Conservation (phyloP, 2,329 filamentous ascomycete species). For the Triangularia verruculosa region DNA sequence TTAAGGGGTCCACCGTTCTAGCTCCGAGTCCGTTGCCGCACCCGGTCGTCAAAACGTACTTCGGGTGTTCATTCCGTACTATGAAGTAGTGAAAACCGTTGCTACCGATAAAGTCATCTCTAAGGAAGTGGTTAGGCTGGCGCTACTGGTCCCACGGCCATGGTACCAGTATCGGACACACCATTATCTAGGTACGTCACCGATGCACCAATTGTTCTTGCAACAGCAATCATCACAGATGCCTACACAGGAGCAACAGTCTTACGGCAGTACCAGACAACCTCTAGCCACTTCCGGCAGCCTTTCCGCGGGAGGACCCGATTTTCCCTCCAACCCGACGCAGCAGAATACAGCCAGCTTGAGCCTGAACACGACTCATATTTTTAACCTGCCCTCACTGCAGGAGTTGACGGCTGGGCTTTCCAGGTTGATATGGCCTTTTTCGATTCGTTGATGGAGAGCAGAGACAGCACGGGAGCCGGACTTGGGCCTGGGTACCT, state of each 20-base stretch:
- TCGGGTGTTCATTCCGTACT: constrained; percentile 21
- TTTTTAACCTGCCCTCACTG: constrained; percentile 9
- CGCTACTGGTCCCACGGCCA: neutral
- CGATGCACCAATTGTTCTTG: neutral
- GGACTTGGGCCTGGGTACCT: neutral
- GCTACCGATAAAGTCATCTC: constrained; percentile 6
- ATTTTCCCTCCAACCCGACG: neutral
- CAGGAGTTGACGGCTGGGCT: constrained; percentile 19
- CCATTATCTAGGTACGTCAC: neutral
- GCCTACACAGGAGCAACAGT: neutral
- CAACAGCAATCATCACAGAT: neutral
- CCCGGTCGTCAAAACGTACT: neutral
- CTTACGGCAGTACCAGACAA: neutral
- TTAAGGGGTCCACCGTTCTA: neutral
- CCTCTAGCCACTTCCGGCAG: neutral
- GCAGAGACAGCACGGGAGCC: neutral
- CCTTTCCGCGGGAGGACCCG: neutral
- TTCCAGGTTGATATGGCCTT: constrained; percentile 12
- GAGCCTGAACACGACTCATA: neutral
- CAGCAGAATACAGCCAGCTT: neutral
- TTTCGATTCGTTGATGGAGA: neutral
- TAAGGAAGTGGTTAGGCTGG: neutral
- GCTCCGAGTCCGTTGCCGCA: constrained; percentile 5
- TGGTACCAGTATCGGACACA: neutral
- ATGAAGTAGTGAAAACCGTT: constrained; percentile 23